These are phyloP conservation scores for Phytophthora idaei DNA, from an alignment of 352 stramenopile genomes.

Conservation along the genomic window DNA sequence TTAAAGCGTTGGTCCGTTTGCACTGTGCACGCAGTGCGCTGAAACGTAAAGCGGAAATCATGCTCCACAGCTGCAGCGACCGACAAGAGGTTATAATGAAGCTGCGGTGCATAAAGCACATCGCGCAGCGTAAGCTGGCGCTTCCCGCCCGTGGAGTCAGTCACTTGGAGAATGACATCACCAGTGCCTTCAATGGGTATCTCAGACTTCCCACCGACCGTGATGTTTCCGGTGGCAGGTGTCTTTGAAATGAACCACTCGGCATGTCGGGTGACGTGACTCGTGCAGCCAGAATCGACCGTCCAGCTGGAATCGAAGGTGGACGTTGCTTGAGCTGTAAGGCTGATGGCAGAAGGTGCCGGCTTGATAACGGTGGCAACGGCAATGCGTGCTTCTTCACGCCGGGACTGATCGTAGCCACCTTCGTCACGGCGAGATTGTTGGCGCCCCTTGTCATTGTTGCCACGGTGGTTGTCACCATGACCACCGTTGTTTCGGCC, in stretches of 20 bases:
- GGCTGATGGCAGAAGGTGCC: neutral
- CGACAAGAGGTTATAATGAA: neutral
- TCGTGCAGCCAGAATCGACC: neutral
- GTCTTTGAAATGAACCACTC: neutral
- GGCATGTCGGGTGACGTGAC: neutral
- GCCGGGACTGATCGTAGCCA: neutral
- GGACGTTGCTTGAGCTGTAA: neutral
- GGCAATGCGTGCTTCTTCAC: neutral
- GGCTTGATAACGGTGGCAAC: neutral
- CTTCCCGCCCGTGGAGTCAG: neutral
- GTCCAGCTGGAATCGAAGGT: constrained; percentile 1
- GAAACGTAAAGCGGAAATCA: neutral
- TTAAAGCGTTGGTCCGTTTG: neutral
- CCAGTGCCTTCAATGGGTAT: neutral
- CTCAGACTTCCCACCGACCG: neutral
- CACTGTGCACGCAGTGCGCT: neutral
- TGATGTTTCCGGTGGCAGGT: neutral
- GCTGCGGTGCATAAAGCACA: neutral
- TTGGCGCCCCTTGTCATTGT: neutral
- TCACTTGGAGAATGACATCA: neutral
- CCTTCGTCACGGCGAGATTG: neutral
- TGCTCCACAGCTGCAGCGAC: neutral
- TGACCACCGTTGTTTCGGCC: neutral
- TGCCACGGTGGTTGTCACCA: neutral
- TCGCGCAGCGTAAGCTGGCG: neutral